phyloP scores from a whole-genome alignment of 305 asterid species.

The Solanum hybrid region DNA sequence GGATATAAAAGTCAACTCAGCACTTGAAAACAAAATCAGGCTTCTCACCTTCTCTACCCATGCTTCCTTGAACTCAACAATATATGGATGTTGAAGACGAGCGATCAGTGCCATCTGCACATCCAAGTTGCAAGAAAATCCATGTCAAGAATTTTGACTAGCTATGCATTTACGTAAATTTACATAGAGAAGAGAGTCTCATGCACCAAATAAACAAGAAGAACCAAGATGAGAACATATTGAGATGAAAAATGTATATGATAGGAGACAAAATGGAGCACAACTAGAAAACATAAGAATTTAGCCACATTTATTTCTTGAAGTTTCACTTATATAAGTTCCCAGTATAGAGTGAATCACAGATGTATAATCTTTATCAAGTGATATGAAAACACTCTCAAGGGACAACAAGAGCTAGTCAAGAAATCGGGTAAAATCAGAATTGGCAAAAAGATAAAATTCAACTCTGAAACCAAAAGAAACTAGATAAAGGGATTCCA shows the following conservation, averaged over 20 bases:
- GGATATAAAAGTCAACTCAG: not conserved
- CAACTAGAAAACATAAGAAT: not conserved
- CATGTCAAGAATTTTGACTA: not conserved
- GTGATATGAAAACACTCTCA: not conserved
- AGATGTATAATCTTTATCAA: not conserved
- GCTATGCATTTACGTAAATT: conserved; percentile 2
- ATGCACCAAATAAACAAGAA: not conserved
- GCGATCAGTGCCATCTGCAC: conserved; percentile 96
- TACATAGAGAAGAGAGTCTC: not conserved
- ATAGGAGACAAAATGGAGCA: not conserved
- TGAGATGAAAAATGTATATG: not conserved
- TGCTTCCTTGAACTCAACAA: conserved; percentile 94
- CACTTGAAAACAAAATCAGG: conserved; percentile 1
- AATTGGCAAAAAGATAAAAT: too few relatives aligned
- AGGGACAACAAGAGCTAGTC: not conserved
- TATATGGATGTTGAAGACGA: conserved; percentile 76
- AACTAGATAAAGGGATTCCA: not conserved
- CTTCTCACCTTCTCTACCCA: conserved; percentile 95
- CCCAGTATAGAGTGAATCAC: not conserved
- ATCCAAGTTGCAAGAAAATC: conserved; percentile 13
- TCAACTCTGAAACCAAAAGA: not conserved
- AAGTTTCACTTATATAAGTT: not conserved
- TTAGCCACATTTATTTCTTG: not conserved
- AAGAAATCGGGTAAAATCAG: not conserved
- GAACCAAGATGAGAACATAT: not conserved